phyloP scores from a whole-genome alignment of 768 basidiomycete species.

The Butyriboletus loyo region DNA sequence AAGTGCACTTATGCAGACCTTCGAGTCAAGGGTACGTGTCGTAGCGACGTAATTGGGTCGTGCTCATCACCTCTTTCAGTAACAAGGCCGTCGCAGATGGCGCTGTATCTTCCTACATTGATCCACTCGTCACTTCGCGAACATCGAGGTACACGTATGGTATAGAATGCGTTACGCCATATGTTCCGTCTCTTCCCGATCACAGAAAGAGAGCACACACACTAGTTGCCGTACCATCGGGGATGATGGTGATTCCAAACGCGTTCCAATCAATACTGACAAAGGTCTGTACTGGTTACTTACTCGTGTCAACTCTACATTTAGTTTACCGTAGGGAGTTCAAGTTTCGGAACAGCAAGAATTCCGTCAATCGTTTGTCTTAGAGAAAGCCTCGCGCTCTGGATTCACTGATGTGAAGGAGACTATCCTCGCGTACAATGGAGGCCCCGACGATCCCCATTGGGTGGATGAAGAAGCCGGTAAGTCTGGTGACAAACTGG shows the following conservation, averaged over 20 bases:
- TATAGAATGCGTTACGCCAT: slow-evolving; percentile 27
- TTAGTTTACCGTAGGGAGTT: slow-evolving; percentile 1
- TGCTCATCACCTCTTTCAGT: slow-evolving; percentile 19
- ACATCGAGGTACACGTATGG: slow-evolving; percentile 43
- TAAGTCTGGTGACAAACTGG: not conserved
- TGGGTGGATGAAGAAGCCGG: slow-evolving; percentile 18
- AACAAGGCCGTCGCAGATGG: slow-evolving; percentile 53
- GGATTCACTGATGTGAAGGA: not conserved
- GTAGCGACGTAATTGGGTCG: no score
- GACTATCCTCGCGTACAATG: slow-evolving; percentile 17
- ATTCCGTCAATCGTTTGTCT: slow-evolving; percentile 11
- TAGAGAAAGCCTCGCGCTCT: not conserved
- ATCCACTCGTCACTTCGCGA: slow-evolving; percentile 45
- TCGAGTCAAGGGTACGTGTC: slow-evolving; percentile 46
- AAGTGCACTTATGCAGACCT: slow-evolving; percentile 44
- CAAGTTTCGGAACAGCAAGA: slow-evolving; percentile 21
- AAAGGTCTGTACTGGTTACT: slow-evolving; percentile 18
- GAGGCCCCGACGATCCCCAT: not conserved
- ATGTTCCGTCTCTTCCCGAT: slow-evolving; percentile 29
- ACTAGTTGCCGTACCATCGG: slow-evolving; percentile 21
- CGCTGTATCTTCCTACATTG: slow-evolving; percentile 37
- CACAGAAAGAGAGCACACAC: slow-evolving; percentile 34
- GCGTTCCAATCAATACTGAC: slow-evolving; percentile 37
- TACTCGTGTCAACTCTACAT: no score
- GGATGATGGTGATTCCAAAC: slow-evolving; percentile 29